Evolutionary conservation across 176 grass and related monocot genomes (phyloP).

Genomic region (Typha latifolia): DNA sequence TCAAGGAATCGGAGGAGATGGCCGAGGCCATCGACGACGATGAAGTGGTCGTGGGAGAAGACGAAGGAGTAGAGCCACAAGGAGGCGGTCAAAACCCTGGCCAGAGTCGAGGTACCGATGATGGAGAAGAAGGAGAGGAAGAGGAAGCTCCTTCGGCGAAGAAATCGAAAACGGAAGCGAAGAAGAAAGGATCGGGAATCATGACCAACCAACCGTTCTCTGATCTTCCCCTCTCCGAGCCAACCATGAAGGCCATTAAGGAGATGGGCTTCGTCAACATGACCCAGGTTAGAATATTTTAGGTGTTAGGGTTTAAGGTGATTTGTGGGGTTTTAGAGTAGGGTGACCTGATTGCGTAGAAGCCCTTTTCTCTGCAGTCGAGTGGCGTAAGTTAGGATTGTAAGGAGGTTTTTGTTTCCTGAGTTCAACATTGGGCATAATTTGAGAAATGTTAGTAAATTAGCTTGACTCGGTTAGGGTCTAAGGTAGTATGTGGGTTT

Average conservation of each 20-base stretch:
- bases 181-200: constrained; percentile 25
- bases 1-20: too few species aligned
- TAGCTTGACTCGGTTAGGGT: not conserved
- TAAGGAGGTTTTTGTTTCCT: not conserved
- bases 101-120: not conserved
- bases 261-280: constrained; percentile 46
- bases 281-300: constrained; percentile 27
- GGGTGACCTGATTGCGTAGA: not conserved
- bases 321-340: not conserved
- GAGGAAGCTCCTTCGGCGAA: constrained; percentile 12
- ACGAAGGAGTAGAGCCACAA: constrained; percentile 4
- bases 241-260: constrained; percentile 30
- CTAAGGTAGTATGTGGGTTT: not conserved
- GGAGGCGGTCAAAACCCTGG: not conserved
- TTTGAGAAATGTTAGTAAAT: not conserved
- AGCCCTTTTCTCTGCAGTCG: not conserved
- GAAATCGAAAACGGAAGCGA: constrained; percentile 8
- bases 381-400: not conserved
- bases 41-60: not conserved
- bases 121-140: not conserved
- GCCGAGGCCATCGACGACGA: not conserved
- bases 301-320: not conserved
- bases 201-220: constrained; percentile 33
- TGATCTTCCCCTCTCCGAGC: constrained; percentile 26
- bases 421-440: not conserved